Conservation (phyloP, 305 asterid genomes). For the Euphrasia arctica region DNA sequence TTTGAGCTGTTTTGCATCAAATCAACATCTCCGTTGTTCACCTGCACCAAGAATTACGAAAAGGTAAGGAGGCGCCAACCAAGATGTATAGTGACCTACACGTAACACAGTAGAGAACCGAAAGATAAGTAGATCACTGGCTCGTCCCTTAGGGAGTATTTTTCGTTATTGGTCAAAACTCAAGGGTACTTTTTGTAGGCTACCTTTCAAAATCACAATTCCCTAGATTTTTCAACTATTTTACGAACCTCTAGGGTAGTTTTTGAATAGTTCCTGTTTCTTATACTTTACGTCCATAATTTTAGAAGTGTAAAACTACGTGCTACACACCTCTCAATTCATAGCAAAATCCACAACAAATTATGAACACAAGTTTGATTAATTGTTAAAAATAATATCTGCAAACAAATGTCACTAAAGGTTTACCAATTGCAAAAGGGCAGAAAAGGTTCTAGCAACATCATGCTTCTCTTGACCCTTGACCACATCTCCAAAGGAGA, state of each 20-base stretch:
- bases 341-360: background rate
- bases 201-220: background rate
- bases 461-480: slow-evolving; percentile 85
- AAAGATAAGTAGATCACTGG: background rate
- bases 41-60: slow-evolving; percentile 43
- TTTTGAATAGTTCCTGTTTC: background rate
- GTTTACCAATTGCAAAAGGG: slow-evolving; percentile 89
- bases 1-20: slow-evolving; percentile 35
- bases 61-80: background rate
- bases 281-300: no score
- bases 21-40: slow-evolving; percentile 79
- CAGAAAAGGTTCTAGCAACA: slow-evolving; percentile 91
- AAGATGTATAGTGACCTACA: background rate
- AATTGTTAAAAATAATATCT: background rate
- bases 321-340: no score
- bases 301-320: no score
- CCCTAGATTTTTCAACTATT: background rate
- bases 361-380: background rate
- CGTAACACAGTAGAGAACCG: background rate
- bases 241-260: background rate
- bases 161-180: background rate
- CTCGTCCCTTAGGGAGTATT: background rate
- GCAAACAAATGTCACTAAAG: background rate
- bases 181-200: background rate
- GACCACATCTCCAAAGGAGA: slow-evolving; percentile 69